Evolutionary conservation across 345 rosid species (phyloP).

Genomic region (Iberis pinnata): DNA sequence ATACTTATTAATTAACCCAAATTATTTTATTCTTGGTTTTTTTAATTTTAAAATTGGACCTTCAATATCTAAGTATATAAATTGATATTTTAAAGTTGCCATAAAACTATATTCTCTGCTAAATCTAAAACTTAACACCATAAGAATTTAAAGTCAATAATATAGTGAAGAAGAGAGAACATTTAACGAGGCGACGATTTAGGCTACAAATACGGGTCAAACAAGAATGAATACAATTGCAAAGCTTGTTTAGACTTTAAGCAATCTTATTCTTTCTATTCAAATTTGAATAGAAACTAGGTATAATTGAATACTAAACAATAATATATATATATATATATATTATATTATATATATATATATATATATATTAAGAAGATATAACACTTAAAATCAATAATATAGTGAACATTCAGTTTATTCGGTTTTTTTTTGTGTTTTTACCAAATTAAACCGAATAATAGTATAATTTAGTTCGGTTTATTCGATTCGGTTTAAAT

Average conservation of each 20-base stretch:
- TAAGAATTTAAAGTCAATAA: not conserved
- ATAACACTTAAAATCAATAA: too few species aligned
- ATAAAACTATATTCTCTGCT: too few species aligned
- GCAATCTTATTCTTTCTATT: conserved; percentile 35
- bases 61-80: too few species aligned
- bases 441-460: too few species aligned
- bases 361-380: too few species aligned
- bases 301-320: conserved; percentile 5
- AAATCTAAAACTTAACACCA: conserved; percentile 3
- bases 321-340: not conserved
- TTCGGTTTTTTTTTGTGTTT: too few species aligned
- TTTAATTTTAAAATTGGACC: not conserved
- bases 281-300: conserved; percentile 1
- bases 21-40: not conserved
- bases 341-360: too few species aligned
- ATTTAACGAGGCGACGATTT: conserved; percentile 37
- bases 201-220: conserved; percentile 79
- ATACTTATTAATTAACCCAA: too few species aligned
- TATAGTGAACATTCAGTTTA: too few species aligned
- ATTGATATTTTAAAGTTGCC: too few species aligned
- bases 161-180: conserved; percentile 41
- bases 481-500: too few species aligned
- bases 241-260: conserved; percentile 47
- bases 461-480: too few species aligned
- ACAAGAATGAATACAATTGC: conserved; percentile 47